phyloP scores from a whole-genome alignment of 306 rosid species.

The Dryas drummondii region DNA sequence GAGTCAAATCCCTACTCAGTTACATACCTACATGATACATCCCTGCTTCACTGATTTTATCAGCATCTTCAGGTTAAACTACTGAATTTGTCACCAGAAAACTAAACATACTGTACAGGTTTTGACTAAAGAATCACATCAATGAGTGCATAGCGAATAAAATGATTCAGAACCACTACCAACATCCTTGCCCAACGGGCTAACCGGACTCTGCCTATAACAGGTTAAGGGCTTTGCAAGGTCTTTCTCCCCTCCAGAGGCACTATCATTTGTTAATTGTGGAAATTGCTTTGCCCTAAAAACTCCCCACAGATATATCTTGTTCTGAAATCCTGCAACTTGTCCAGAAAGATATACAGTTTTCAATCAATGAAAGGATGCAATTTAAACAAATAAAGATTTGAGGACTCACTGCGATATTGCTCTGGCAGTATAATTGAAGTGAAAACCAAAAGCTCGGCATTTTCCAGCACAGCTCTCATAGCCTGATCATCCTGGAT shows the following conservation, averaged over 20 bases:
- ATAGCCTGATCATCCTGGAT: conserved; percentile 47
- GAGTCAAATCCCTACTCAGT: too few species aligned
- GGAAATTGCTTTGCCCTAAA: conserved; percentile 49
- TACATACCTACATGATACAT: background rate
- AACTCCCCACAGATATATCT: conserved; percentile 79
- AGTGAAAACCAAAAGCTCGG: conserved; percentile 69
- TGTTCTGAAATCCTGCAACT: conserved; percentile 60
- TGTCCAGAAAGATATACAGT: conserved; percentile 10
- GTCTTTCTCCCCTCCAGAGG: conserved; percentile 24
- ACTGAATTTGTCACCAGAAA: background rate
- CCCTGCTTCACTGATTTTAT: background rate
- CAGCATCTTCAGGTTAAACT: background rate
- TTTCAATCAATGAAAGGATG: background rate
- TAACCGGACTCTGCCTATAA: conserved; percentile 20
- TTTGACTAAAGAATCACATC: background rate
- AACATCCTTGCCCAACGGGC: conserved; percentile 34
- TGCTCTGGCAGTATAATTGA: conserved; percentile 49
- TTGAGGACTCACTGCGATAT: conserved; percentile 50
- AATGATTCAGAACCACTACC: conserved; percentile 13
- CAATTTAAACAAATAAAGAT: conserved; percentile 3
- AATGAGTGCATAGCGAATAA: background rate
- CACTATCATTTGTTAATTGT: conserved; percentile 14
- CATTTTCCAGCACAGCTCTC: conserved; percentile 45
- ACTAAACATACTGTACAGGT: background rate
- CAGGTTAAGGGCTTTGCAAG: conserved; percentile 21